Evolutionary conservation across 345 rosid genomes (phyloP).

Genomic region (Conringia planisiliqua): DNA sequence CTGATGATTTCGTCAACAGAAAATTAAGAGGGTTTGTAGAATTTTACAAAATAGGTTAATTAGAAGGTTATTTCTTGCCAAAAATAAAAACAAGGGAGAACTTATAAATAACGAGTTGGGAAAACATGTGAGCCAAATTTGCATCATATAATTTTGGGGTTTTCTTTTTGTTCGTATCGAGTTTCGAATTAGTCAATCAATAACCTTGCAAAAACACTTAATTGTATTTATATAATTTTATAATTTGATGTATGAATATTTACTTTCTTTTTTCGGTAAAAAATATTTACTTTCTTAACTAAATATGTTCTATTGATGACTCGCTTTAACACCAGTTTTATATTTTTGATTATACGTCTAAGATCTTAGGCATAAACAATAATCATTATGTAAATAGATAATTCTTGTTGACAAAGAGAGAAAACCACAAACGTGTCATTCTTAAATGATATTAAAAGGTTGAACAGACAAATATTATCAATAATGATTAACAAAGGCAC

Average conservation of each 20-base stretch:
- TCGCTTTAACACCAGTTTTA: not conserved
- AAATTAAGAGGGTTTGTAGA: too few species aligned
- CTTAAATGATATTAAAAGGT: not conserved
- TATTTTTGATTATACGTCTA: not conserved
- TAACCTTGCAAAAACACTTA: not conserved
- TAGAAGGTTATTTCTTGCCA: too few species aligned
- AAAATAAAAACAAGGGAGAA: too few species aligned
- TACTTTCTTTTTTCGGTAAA: not conserved
- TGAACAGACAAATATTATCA: not conserved
- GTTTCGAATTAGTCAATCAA: too few species aligned
- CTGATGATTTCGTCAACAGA: not conserved
- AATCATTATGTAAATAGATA: not conserved
- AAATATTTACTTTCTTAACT: not conserved
- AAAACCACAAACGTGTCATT: not conserved
- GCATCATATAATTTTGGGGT: not conserved
- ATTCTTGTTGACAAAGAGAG: not conserved
- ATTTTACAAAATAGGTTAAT: too few species aligned
- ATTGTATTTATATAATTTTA: not conserved
- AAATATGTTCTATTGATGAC: not conserved
- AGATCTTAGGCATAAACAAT: not conserved
- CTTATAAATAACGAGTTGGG: too few species aligned
- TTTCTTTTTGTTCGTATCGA: too few species aligned
- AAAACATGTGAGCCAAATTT: not conserved
- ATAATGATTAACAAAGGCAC: slow-evolving; percentile 3
- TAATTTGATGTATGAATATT: not conserved